Evolutionary conservation across 2,329 filamentous ascomycete species (phyloP), one percentile per base, ranked within the genome.

Genomic region (Chrysoporthe austroafricana): DNA sequence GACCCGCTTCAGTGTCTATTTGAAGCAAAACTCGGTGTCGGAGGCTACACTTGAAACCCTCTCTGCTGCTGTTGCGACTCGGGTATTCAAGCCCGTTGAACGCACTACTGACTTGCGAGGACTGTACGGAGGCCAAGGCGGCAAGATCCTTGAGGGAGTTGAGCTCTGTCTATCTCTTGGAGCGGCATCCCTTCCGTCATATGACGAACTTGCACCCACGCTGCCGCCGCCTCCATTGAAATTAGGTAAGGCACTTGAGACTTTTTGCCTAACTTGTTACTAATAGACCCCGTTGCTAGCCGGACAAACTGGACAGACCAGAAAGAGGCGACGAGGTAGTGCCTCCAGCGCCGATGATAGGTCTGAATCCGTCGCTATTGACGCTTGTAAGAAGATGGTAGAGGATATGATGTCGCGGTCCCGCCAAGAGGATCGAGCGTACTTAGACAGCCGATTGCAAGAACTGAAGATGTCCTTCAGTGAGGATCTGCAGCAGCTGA

Each of bases 71-170:
- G 34, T 50, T 16, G 21, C 32, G 14, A 16, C 16, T 14, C 50
- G 8, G 26, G 26, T 9, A n/a, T 21, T 65, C 13, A 36, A 50
- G 32, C 0, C 74, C 77, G 44, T 77, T 78, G 2, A 77, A 74
- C 4, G 77, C 76, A 1, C 80, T 76, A 70, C 84, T 85, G 52
- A 78, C 78, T 36, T 82, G 79, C 0, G 85, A 73, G 63, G 84
- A 85, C 2, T 78, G 73, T 2, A 85, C n/a, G 52, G 84, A 85
- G 46, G 54, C 16, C 16, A 16, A 11, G 63, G 63, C 32, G 63
- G 63, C 9, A 59, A 44, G 56, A 18, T 65, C 7, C 26, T 64
- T 5, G 42, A 48, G 26, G 42, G 39, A 21, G 44, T 32, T 11
- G 63, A 59, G 7, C 39, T 58, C 0, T 59, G 63, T 50, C n/a